Evolutionary conservation across 768 basidiomycete species (phyloP), one percentile per base, ranked within the genome.

Genomic region (Rhizopogon salebrosus): DNA sequence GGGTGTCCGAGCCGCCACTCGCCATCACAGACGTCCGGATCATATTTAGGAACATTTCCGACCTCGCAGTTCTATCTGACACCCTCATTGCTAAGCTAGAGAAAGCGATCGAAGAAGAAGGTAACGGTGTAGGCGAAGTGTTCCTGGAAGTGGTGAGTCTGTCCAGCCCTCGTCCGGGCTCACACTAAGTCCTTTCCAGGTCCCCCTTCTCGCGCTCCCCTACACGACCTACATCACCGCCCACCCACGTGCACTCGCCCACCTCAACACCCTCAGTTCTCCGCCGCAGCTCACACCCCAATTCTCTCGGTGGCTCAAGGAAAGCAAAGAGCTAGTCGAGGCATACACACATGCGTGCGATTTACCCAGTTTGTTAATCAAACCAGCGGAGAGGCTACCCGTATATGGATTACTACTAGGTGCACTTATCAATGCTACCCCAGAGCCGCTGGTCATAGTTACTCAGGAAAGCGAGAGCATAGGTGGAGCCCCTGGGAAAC

Each of bases 351-450:
- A 92, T 61, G 89, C 92, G 3, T 94, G 92, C 86, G 95, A 99
- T 65, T 82, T 99, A 24, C 78, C 91, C 5, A 93, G 92, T 0
- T 80, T 98, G 36, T 85, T 99, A 55, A 98, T 99, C 70, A 98
- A 98, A 70, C 97, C 97, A 31, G 92, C 98, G 3, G 95, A 98
- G 64, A 84, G 95, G 14, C 79, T 98, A 50, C 83, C 98, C 57
- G 98, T 98, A 66, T 99, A 99, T 64, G 84, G 91, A 0, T 80
- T 98, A 7, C 79, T 99, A 26, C 81, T 99, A 29, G 71, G 72
- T 23, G 82, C 89, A 22, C 85, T 92, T 58, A 79, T 87, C 49
- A 82, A 85, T 46, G 85, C 84, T 62, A 92, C 91, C 0, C 82
- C 84, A 6, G 80, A 84, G 49, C 54, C 65, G 10, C 63, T 69